A percentile compares a stretch with the other conserved stretches of the same genome.
Evolutionary conservation across 257 asterid species (phyloP).

Genomic region (Fraxinus quadrangulata): DNA sequence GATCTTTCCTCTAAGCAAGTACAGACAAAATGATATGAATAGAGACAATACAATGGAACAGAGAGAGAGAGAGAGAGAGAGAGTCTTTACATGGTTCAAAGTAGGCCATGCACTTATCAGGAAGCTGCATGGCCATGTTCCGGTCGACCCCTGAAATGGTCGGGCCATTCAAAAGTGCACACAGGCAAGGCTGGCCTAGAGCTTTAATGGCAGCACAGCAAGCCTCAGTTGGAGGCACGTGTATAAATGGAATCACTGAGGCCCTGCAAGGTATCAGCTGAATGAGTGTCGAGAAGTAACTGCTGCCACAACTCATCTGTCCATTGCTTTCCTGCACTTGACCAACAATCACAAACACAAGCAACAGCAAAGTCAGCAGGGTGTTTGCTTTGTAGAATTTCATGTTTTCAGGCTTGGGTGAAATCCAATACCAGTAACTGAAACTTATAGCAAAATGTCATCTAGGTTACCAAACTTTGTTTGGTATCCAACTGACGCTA

Average conservation of each 20-base stretch:
- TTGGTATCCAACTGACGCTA: background rate
- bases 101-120: constrained; percentile 21
- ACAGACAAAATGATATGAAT: no score
- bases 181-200: constrained; percentile 25
- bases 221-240: constrained; percentile 21
- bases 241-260: constrained; percentile 16
- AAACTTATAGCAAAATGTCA: background rate
- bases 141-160: constrained; percentile 18
- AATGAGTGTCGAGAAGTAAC: background rate
- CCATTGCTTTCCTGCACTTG: constrained; percentile 11
- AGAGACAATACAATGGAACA: background rate
- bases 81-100: constrained; percentile 20
- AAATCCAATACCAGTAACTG: background rate
- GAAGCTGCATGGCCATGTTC: constrained; percentile 28
- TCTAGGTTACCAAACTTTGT: background rate
- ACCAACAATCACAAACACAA: background rate
- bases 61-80: background rate
- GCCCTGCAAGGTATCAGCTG: constrained; percentile 24
- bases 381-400: background rate
- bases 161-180: constrained; percentile 18
- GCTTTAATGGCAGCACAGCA: constrained; percentile 24
- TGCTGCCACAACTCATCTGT: constrained; percentile 16
- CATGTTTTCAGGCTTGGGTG: background rate
- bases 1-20: background rate
- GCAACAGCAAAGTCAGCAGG: background rate